Evolutionary conservation across 345 rosid genomes (phyloP).

Genomic region (Raphanus raphanistrum): DNA sequence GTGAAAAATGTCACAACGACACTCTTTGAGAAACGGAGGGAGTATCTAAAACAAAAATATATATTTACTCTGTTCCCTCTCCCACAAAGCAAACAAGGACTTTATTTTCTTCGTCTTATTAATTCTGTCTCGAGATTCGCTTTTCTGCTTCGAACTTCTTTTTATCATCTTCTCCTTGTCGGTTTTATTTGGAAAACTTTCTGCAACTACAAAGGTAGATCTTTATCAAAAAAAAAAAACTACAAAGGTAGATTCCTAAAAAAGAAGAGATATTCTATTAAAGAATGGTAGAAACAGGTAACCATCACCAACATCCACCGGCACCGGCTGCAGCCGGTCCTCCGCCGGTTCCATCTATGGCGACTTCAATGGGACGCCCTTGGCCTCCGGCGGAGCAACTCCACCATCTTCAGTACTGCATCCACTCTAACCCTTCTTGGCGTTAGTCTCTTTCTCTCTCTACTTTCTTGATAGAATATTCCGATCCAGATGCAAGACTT

Average conservation of each 20-base stretch:
- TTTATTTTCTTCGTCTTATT: background rate
- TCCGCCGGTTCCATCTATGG: slow-evolving; percentile 53
- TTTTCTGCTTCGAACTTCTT: slow-evolving; percentile 26
- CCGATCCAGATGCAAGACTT: slow-evolving; percentile 25
- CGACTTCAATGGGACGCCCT: slow-evolving; percentile 50
- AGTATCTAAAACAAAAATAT: background rate
- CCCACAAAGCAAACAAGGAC: slow-evolving; percentile 32
- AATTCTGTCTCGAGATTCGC: slow-evolving; percentile 42
- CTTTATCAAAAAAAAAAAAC: background rate
- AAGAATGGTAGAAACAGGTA: slow-evolving; percentile 56
- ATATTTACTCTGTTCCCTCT: slow-evolving; percentile 4
- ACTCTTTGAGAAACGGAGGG: too few species aligned
- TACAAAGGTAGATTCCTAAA: slow-evolving; percentile 29
- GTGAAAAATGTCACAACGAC: too few species aligned
- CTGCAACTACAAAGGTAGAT: slow-evolving; percentile 27
- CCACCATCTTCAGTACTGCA: slow-evolving; percentile 88
- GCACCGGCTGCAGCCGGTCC: slow-evolving; percentile 37
- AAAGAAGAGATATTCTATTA: background rate
- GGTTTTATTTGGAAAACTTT: slow-evolving; percentile 41
- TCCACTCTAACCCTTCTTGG: slow-evolving; percentile 98
- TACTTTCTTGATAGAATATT: slow-evolving; percentile 14
- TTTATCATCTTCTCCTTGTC: slow-evolving; percentile 32
- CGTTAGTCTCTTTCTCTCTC: slow-evolving; percentile 55
- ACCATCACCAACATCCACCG: slow-evolving; percentile 50
- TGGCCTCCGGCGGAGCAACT: slow-evolving; percentile 93